Conservation (phyloP, 805 yeast genomes). For the Candida argentea region DNA sequence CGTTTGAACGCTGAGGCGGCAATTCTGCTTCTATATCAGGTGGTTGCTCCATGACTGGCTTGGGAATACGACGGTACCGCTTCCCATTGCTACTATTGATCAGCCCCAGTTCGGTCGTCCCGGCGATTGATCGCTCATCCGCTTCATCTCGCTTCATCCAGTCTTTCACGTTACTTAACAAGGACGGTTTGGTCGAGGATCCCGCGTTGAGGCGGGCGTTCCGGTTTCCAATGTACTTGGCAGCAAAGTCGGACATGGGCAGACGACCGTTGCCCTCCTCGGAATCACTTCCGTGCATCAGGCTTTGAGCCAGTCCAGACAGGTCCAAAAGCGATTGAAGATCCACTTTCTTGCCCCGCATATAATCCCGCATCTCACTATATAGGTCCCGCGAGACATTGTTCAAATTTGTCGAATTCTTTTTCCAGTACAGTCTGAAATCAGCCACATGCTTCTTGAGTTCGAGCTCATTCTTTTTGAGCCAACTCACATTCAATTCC, state of each 20-base stretch:
- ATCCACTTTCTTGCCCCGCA: conserved; percentile 38
- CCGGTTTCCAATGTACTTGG: conserved; percentile 50
- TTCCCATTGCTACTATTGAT: too few species aligned
- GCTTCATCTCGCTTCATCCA: conserved; percentile 19
- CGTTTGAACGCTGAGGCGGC: too few species aligned
- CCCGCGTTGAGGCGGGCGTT: conserved; percentile 23
- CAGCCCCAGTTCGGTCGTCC: too few species aligned
- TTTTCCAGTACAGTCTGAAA: conserved; percentile 78
- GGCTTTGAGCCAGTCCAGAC: conserved; percentile 8
- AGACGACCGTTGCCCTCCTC: conserved; percentile 29
- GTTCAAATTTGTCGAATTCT: conserved; percentile 57
- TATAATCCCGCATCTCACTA: conserved; percentile 71
- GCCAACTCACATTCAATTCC: conserved; percentile 94
- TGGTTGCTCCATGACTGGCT: too few species aligned
- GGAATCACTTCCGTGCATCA: conserved; percentile 12
- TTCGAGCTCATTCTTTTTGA: conserved; percentile 92
- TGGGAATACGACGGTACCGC: too few species aligned
- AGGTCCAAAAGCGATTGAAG: conserved; percentile 17
- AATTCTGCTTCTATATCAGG: too few species aligned
- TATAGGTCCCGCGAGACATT: conserved; percentile 74
- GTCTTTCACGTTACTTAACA: conserved; percentile 31
- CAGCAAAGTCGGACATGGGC: conserved; percentile 61
- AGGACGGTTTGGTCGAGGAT: conserved; percentile 8
- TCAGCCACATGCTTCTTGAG: conserved; percentile 83
- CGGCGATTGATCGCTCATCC: too few species aligned